Conservation (phyloP, 495 filamentous ascomycete genomes). For the Xylaria castorea region DNA sequence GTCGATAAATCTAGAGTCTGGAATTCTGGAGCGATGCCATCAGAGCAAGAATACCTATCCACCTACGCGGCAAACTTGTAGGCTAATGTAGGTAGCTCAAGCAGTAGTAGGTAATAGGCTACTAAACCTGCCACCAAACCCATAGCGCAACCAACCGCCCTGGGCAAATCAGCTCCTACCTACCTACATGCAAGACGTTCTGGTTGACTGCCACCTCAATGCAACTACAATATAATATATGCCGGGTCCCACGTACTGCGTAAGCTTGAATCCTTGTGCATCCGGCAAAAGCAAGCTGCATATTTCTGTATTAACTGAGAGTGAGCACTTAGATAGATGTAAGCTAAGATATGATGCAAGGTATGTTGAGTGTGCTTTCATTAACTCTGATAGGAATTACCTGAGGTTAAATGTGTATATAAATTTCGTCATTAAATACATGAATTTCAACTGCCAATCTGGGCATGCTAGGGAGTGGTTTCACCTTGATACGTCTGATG, state of each 20-base stretch:
- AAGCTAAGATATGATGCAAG: neutral
- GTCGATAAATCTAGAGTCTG: neutral
- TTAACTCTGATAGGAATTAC: neutral
- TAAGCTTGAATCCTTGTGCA: neutral
- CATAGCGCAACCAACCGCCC: neutral
- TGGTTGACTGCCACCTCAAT: neutral
- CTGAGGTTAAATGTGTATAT: neutral
- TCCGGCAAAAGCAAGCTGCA: conserved; percentile 6
- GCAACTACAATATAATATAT: neutral
- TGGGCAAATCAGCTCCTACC: neutral
- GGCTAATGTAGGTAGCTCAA: conserved; percentile 4
- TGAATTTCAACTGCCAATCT: neutral
- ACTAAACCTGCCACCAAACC: neutral
- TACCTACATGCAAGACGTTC: neutral
- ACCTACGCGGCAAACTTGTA: neutral
- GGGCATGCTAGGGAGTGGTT: neutral
- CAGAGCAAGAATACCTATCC: neutral
- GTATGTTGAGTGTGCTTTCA: neutral
- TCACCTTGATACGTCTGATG: neutral
- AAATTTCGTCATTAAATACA: conserved; percentile 4
- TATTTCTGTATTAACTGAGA: neutral
- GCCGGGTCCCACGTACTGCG: conserved; percentile 14
- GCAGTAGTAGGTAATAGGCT: conserved; percentile 3
- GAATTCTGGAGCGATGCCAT: neutral
- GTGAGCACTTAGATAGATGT: neutral